A percentile compares a stretch with the other conserved stretches of the same genome.
Evolutionary conservation across 768 basidiomycete genomes (phyloP).

Genomic region (Harrya chromipes): DNA sequence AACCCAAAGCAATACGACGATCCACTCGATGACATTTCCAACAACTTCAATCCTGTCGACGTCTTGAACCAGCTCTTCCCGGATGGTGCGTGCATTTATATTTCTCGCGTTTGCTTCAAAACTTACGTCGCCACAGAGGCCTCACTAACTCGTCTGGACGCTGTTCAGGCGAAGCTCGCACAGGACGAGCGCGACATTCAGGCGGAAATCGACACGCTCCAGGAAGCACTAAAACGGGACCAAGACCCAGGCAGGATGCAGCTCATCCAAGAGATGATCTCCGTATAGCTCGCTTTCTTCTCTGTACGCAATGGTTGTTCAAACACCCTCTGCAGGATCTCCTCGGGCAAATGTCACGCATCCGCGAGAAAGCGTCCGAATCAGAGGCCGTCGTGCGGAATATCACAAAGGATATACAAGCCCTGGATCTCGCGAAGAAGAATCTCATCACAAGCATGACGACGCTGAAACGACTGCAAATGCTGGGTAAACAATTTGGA

Average conservation of each 20-base stretch:
- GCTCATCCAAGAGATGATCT: slow-evolving; percentile 93
- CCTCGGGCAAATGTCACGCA: slow-evolving; percentile 91
- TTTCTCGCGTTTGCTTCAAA: not conserved
- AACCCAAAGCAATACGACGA: slow-evolving; percentile 44
- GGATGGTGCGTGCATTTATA: slow-evolving; percentile 52
- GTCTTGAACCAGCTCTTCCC: slow-evolving; percentile 68
- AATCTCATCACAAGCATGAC: slow-evolving; percentile 91
- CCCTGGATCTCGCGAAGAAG: slow-evolving; percentile 89
- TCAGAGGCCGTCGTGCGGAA: slow-evolving; percentile 94
- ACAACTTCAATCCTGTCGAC: slow-evolving; percentile 53
- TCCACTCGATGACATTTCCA: slow-evolving; percentile 55
- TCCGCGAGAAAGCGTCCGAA: slow-evolving; percentile 95
- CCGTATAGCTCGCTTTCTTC: slow-evolving; percentile 46
- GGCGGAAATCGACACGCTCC: slow-evolving; percentile 66
- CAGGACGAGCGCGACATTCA: slow-evolving; percentile 70
- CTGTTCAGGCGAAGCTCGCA: slow-evolving; percentile 63
- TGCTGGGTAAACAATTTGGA: slow-evolving; percentile 69
- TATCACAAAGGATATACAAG: slow-evolving; percentile 96
- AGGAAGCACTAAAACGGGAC: slow-evolving; percentile 63
- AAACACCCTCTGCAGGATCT: slow-evolving; percentile 60
- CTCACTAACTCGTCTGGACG: slow-evolving; percentile 68
- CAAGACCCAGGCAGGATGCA: slow-evolving; percentile 91
- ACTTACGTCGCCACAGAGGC: slow-evolving; percentile 49
- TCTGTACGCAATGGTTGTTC: not conserved
- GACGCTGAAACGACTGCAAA: slow-evolving; percentile 83